These are phyloP conservation scores for Saccharomycopsis fibuligera DNA, from an alignment of 805 yeast genomes.

Conservation along the genomic window DNA sequence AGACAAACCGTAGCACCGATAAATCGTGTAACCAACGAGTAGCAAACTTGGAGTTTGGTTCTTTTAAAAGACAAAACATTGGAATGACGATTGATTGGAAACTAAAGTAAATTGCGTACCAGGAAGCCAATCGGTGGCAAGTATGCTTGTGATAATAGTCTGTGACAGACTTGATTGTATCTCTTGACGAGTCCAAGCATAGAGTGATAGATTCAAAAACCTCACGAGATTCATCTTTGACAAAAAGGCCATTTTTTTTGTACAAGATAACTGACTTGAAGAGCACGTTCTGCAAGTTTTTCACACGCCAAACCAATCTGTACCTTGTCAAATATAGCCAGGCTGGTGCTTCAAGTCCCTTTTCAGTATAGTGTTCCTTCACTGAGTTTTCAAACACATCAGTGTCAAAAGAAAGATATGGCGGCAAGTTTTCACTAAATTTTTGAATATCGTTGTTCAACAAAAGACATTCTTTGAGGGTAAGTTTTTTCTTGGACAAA, in stretches of 20 bases:
- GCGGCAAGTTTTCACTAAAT: slow-evolving; percentile 39
- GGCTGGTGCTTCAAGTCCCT: slow-evolving; percentile 27
- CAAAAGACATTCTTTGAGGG: slow-evolving; percentile 44
- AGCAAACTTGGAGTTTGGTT: slow-evolving; percentile 41
- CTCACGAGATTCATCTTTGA: slow-evolving; percentile 34
- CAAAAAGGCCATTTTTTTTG: slow-evolving; percentile 36
- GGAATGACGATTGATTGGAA: slow-evolving; percentile 61
- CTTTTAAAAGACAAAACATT: slow-evolving; percentile 46
- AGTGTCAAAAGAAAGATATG: slow-evolving; percentile 39
- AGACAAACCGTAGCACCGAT: slow-evolving; percentile 15
- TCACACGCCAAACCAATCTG: slow-evolving; percentile 53
- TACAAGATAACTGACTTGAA: slow-evolving; percentile 55
- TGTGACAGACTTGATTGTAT: slow-evolving; percentile 46
- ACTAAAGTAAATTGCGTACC: slow-evolving; percentile 59
- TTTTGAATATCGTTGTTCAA: slow-evolving; percentile 38
- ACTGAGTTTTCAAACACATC: slow-evolving; percentile 26
- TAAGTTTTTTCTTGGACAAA: slow-evolving; percentile 42
- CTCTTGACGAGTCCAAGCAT: slow-evolving; percentile 46
- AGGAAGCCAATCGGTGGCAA: slow-evolving; percentile 32
- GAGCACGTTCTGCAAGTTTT: slow-evolving; percentile 47
- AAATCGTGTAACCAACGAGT: slow-evolving; percentile 31
- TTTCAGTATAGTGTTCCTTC: slow-evolving; percentile 22
- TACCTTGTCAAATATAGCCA: slow-evolving; percentile 52
- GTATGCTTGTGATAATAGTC: slow-evolving; percentile 8
- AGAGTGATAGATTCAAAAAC: slow-evolving; percentile 43